phyloP scores from a whole-genome alignment of 345 rosid species.

The Balakata baccata region DNA sequence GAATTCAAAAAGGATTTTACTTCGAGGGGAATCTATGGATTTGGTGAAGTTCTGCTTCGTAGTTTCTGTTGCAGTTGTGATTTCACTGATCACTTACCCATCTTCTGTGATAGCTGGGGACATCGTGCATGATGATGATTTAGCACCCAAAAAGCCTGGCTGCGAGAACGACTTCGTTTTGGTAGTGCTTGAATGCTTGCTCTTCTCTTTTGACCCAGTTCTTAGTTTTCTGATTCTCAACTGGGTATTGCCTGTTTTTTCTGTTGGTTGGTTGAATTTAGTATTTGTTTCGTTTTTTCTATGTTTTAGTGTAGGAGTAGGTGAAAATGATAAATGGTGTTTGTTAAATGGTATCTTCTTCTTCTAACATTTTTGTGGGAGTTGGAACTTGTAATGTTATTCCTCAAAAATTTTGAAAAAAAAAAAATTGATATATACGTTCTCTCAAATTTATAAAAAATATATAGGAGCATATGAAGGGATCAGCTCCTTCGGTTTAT shows the following conservation, averaged over 20 bases:
- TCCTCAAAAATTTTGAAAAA: background rate
- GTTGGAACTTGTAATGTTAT: slow-evolving; percentile 5
- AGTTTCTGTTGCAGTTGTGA: slow-evolving; percentile 31
- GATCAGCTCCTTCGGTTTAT: slow-evolving; percentile 6
- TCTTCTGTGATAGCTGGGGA: slow-evolving; percentile 69
- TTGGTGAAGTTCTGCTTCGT: slow-evolving; percentile 36
- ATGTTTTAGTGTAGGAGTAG: background rate
- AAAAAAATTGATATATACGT: background rate
- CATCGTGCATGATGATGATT: slow-evolving; percentile 84
- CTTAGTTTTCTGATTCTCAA: slow-evolving; percentile 22
- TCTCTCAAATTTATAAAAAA: background rate
- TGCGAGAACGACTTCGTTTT: slow-evolving; percentile 93
- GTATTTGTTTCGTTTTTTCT: background rate
- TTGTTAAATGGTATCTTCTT: background rate
- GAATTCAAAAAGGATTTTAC: background rate
- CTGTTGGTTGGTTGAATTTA: slow-evolving; percentile 10
- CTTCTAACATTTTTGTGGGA: slow-evolving; percentile 3
- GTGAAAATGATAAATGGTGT: background rate
- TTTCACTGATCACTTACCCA: slow-evolving; percentile 44
- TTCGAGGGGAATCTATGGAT: slow-evolving; percentile 49
- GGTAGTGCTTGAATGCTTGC: slow-evolving; percentile 40
- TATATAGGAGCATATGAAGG: background rate
- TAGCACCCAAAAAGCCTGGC: slow-evolving; percentile 96
- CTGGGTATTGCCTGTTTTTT: slow-evolving; percentile 27
- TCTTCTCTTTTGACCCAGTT: slow-evolving; percentile 24